Evolutionary conservation across 2,329 filamentous ascomycete genomes (phyloP).

Genomic region (Coniochaeta pulveracea): DNA sequence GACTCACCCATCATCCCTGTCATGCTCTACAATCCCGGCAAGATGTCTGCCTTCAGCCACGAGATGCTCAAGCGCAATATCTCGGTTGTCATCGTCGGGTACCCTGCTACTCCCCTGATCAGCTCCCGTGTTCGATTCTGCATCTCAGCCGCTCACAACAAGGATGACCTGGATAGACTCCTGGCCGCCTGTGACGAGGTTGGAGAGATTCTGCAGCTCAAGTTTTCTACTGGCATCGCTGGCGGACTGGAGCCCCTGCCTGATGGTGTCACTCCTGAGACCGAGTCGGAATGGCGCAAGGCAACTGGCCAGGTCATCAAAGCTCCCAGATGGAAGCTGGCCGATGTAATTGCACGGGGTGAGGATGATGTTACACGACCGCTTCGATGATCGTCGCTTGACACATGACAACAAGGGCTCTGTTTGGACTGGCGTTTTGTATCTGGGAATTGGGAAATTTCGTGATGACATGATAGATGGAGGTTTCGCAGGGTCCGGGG

Average conservation of each 20-base stretch:
- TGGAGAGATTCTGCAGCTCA: conserved; percentile 83
- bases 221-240: conserved; percentile 92
- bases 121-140: conserved; percentile 94
- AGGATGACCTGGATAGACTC: conserved; percentile 90
- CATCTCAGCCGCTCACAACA: conserved; percentile 91
- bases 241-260: conserved; percentile 72
- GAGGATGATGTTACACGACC: conserved; percentile 17
- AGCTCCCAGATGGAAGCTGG: conserved; percentile 73
- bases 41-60: conserved; percentile 96
- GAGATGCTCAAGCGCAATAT: conserved; percentile 98
- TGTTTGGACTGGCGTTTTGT: no score
- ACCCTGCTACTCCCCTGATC: conserved; percentile 90
- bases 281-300: conserved; percentile 57
- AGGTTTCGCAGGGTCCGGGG: no score
- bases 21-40: conserved; percentile 94
- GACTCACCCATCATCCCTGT: conserved; percentile 95
- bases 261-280: conserved; percentile 58
- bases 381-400: conserved; percentile 19
- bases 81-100: conserved; percentile 92
- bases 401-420: no score
- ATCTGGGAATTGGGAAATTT: no score
- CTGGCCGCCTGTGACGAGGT: conserved; percentile 86
- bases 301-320: conserved; percentile 55
- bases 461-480: no score
- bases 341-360: conserved; percentile 60